Percentiles rank a stretch among this genome's conserved stretches.
Conservation (phyloP, 768 basidiomycete genomes). For the Galerina marginata region DNA sequence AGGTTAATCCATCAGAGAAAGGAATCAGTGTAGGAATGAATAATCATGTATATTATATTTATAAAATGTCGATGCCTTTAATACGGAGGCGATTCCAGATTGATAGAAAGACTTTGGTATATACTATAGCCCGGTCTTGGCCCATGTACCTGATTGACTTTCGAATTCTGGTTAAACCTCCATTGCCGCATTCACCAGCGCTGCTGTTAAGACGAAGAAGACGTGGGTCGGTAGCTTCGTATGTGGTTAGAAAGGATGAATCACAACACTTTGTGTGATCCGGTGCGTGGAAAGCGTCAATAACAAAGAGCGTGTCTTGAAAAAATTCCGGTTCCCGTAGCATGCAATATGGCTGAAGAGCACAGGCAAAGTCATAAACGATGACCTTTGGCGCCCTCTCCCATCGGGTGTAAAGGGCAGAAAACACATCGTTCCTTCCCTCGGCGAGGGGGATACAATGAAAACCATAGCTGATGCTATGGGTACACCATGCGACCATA, state of each 20-base stretch:
- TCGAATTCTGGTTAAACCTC: constrained; percentile 26
- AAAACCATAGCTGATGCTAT: constrained; percentile 37
- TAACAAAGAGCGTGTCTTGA: too few relatives aligned
- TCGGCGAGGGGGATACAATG: constrained; percentile 37
- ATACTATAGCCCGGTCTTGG: constrained; percentile 29
- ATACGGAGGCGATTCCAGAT: constrained; percentile 17
- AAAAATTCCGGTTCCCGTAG: too few relatives aligned
- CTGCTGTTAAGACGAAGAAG: constrained; percentile 34
- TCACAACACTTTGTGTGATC: too few relatives aligned
- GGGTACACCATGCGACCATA: constrained; percentile 38
- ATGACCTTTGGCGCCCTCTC: constrained; percentile 34
- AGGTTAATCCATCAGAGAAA: too few relatives aligned
- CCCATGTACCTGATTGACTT: constrained; percentile 12
- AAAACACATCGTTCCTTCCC: constrained; percentile 41
- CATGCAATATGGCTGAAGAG: too few relatives aligned
- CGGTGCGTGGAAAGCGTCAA: too few relatives aligned
- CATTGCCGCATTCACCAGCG: constrained; percentile 39
- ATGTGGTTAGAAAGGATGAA: neutral
- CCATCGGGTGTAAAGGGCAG: constrained; percentile 39
- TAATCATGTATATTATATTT: too few relatives aligned
- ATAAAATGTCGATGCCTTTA: too few relatives aligned
- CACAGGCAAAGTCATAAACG: constrained; percentile 19
- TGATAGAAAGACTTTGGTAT: constrained; percentile 27
- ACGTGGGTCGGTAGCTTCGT: constrained; percentile 27
- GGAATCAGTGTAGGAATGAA: too few relatives aligned